Conservation (phyloP, 2,329 filamentous ascomycete genomes). For the Penicillium nordicum region DNA sequence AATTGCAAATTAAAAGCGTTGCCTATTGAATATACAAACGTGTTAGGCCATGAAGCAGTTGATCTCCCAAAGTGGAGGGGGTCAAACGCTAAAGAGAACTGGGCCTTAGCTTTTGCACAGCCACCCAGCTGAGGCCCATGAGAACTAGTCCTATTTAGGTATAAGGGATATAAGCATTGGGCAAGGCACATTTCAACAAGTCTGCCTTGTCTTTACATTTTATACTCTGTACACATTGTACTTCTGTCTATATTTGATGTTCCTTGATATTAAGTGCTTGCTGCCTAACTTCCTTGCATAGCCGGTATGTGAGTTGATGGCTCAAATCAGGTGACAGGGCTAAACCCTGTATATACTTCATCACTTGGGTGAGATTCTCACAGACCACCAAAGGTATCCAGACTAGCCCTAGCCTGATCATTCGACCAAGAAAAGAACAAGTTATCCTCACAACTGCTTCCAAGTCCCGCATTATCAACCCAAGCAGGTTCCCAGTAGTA, state of each 20-base stretch:
- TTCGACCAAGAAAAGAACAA: slow-evolving; percentile 55
- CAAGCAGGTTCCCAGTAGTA: slow-evolving; percentile 75
- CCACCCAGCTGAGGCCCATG: slow-evolving; percentile 28
- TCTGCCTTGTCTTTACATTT: slow-evolving; percentile 12
- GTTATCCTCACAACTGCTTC: slow-evolving; percentile 64
- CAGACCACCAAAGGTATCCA: slow-evolving; percentile 55
- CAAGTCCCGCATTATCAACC: slow-evolving; percentile 62
- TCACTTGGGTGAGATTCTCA: slow-evolving; percentile 20
- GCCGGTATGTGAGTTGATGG: background rate
- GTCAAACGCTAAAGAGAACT: background rate
- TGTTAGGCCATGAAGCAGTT: background rate
- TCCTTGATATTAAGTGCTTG: background rate
- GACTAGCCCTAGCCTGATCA: slow-evolving; percentile 55
- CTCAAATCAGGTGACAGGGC: background rate
- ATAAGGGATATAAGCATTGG: slow-evolving; percentile 11
- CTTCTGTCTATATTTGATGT: background rate
- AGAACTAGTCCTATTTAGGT: slow-evolving; percentile 13
- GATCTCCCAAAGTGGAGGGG: slow-evolving; percentile 7
- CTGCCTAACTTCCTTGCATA: background rate
- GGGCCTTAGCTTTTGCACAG: slow-evolving; percentile 25
- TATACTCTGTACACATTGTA: background rate
- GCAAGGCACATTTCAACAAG: slow-evolving; percentile 17
- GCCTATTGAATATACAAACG: background rate
- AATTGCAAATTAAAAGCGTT: background rate
- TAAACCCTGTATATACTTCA: background rate